These are phyloP conservation scores for Septoria petroselini DNA, from an alignment of 2,329 filamentous ascomycete genomes.

Conservation along the genomic window DNA sequence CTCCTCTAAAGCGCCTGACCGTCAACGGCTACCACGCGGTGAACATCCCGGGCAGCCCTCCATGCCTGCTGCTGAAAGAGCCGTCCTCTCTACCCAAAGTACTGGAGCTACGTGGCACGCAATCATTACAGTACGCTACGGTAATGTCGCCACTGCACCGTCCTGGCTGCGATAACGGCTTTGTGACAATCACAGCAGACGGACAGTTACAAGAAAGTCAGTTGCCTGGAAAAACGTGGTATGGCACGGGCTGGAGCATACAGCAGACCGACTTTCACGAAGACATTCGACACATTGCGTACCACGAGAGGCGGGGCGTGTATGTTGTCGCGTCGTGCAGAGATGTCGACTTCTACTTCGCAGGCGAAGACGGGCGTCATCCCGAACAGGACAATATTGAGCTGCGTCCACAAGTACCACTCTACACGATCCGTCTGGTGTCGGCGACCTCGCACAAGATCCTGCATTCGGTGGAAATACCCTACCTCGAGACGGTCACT, in stretches of 20 bases:
- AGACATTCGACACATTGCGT: constrained; percentile 70
- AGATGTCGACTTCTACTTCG: constrained; percentile 71
- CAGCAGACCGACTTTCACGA: constrained; percentile 66
- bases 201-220: constrained; percentile 72
- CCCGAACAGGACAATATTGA: constrained; percentile 67
- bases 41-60: constrained; percentile 75
- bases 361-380: constrained; percentile 77
- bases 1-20: constrained; percentile 58
- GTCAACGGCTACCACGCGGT: constrained; percentile 77
- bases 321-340: constrained; percentile 74
- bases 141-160: constrained; percentile 73
- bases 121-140: constrained; percentile 5
- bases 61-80: constrained; percentile 79
- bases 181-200: constrained; percentile 58
- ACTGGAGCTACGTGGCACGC: constrained; percentile 21
- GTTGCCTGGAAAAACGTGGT: constrained; percentile 64
- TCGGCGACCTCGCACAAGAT: constrained; percentile 73
- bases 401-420: constrained; percentile 65
- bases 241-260: constrained; percentile 73
- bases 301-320: constrained; percentile 69
- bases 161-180: constrained; percentile 72
- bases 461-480: constrained; percentile 72
- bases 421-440: constrained; percentile 72
- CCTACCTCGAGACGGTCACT: constrained; percentile 72
- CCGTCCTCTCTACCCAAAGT: constrained; percentile 73